Evolutionary conservation across 2,329 filamentous ascomycete genomes (phyloP).

Genomic region (Rugonectria rugulosa): DNA sequence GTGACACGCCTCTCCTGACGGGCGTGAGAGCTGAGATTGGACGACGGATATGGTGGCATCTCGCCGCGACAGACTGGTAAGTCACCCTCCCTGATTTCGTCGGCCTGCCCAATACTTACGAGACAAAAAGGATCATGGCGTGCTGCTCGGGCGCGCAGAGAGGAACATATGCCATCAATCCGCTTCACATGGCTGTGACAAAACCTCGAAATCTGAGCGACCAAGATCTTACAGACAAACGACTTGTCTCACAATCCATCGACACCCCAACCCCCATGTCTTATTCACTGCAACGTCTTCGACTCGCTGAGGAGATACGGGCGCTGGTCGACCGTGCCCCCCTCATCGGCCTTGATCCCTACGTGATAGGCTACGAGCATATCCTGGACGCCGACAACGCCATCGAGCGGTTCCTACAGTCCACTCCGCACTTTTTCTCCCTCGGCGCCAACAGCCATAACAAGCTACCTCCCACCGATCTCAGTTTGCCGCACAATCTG

Average conservation of each 20-base stretch:
- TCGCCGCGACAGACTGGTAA: slow-evolving; percentile 51
- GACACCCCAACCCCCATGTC: slow-evolving; percentile 45
- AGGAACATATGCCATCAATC: slow-evolving; percentile 47
- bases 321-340: slow-evolving; percentile 44
- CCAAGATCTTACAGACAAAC: slow-evolving; percentile 43
- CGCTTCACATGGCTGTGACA: slow-evolving; percentile 48
- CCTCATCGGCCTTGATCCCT: slow-evolving; percentile 33
- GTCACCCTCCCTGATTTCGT: neutral
- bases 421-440: slow-evolving; percentile 43
- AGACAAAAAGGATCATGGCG: slow-evolving; percentile 44
- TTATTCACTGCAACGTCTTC: slow-evolving; percentile 48
- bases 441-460: slow-evolving; percentile 28
- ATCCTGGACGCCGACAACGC: slow-evolving; percentile 45
- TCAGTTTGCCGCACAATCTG: slow-evolving; percentile 27
- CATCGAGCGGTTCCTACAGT: slow-evolving; percentile 38
- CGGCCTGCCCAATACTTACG: neutral
- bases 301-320: slow-evolving; percentile 47
- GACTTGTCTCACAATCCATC: slow-evolving; percentile 39
- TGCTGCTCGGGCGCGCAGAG: slow-evolving; percentile 46
- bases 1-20: slow-evolving; percentile 29
- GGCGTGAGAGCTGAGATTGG: slow-evolving; percentile 47
- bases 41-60: slow-evolving; percentile 55
- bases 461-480: slow-evolving; percentile 31
- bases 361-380: slow-evolving; percentile 42
- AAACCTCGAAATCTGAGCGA: slow-evolving; percentile 50